Evolutionary conservation across 1,284 basidiomycete genomes (phyloP).

Genomic region (Thecaphora thlaspeos): DNA sequence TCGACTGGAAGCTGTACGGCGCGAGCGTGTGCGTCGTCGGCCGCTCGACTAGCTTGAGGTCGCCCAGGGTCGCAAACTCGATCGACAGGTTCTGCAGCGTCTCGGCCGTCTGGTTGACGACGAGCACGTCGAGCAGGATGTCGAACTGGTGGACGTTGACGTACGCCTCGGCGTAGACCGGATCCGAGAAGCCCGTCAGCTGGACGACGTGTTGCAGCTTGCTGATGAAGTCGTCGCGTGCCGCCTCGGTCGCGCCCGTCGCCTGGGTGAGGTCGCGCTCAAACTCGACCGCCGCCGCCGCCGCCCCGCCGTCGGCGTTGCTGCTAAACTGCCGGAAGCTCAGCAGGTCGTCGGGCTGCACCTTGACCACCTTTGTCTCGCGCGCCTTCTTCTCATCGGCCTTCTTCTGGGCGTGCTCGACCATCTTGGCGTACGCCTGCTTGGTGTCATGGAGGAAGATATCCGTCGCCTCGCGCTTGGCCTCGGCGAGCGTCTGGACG

Average conservation of each 20-base stretch:
- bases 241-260: constrained; percentile 74
- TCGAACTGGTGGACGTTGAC: constrained; percentile 99
- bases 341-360: constrained; percentile 92
- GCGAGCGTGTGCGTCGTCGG: constrained; percentile 89
- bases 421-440: constrained; percentile 90
- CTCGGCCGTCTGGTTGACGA: constrained; percentile 93
- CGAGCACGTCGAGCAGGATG: constrained; percentile 85
- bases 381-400: constrained; percentile 82
- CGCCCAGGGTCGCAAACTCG: constrained; percentile 95
- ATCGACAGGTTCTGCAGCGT: constrained; percentile 95
- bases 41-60: constrained; percentile 94
- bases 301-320: constrained; percentile 78
- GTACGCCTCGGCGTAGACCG: constrained; percentile 96
- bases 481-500: constrained; percentile 77
- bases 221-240: constrained; percentile 92
- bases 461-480: constrained; percentile 69
- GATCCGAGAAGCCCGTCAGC: constrained; percentile 96
- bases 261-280: constrained; percentile 85
- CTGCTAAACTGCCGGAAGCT: constrained; percentile 92
- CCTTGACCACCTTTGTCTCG: constrained; percentile 69
- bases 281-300: constrained; percentile 64
- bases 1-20: constrained; percentile 95
- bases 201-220: constrained; percentile 93
- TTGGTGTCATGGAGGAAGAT: constrained; percentile 93
- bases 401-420: constrained; percentile 68